A percentile compares a stretch with the other conserved stretches of the same genome.
Evolutionary conservation across 495 filamentous ascomycete genomes (phyloP).

Genomic region (Podospora pseudopauciseta): DNA sequence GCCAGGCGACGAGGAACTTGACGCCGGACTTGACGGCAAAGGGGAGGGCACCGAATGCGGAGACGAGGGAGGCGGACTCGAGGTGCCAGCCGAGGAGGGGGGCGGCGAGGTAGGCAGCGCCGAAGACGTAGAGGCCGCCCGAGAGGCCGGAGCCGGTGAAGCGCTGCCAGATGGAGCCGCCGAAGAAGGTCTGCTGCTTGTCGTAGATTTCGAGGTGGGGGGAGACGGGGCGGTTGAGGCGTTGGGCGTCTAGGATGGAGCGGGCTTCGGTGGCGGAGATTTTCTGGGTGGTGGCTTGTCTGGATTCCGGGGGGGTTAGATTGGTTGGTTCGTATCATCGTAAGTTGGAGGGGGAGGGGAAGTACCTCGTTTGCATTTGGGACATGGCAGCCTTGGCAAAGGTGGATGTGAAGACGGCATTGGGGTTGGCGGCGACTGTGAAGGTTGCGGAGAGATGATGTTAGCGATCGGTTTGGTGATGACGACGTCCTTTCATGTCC

Average conservation of each 20-base stretch:
- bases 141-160: slow-evolving; percentile 73
- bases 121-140: slow-evolving; percentile 78
- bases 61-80: slow-evolving; percentile 73
- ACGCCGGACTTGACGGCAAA: slow-evolving; percentile 61
- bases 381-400: slow-evolving; percentile 25
- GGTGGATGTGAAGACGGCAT: slow-evolving; percentile 35
- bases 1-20: slow-evolving; percentile 71
- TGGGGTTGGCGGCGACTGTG: slow-evolving; percentile 30
- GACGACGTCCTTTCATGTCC: neutral
- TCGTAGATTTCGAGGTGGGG: slow-evolving; percentile 90
- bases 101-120: slow-evolving; percentile 74
- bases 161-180: slow-evolving; percentile 65
- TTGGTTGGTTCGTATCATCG: neutral
- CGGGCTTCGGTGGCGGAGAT: slow-evolving; percentile 55
- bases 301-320: neutral
- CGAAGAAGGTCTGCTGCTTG: slow-evolving; percentile 81
- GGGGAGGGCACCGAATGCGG: slow-evolving; percentile 71
- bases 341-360: slow-evolving; percentile 5
- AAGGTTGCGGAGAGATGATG: neutral
- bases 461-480: slow-evolving; percentile 12
- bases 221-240: slow-evolving; percentile 75
- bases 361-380: slow-evolving; percentile 31
- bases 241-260: slow-evolving; percentile 78
- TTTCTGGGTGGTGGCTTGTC: slow-evolving; percentile 58
- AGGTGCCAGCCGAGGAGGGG: slow-evolving; percentile 82